Base-by-base conservation (phyloP, 78 protist species). In the slime mould (Dictyostelium discoideum) region DNA sequence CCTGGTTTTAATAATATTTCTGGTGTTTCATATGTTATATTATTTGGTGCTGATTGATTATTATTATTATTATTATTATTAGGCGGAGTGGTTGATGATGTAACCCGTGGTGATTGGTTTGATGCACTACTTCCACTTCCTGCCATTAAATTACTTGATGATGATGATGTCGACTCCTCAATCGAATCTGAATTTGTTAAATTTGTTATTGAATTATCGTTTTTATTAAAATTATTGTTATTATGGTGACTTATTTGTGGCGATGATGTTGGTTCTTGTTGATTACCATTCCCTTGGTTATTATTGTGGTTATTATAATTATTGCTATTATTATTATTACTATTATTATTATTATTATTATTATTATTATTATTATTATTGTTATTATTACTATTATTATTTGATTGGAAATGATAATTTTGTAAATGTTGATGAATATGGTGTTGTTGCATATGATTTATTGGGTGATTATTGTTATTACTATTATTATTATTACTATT, bases 1-100 rank as follows among this genome's bases (percentile, higher is more conserved):
- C 95, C 95, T 72, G 95, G 95, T 50, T 39, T 39, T 39, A 63
- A 82, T 40, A 90, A 69, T 18, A 80, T 82, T 18, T 90, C 95
- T 0, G 95, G 95, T 42, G 84, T 82, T 54, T 80, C 86, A 80
- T 42, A 67, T 60, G 93, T 54, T 32, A 76, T 9, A 10, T 63
- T 46, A 32, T 74, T 69, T 85, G 88, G 16, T 18, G 82, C 1
- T 57, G 87, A 46, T 4, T 16, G 44, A 22, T 13, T 79, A 44
- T 40, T 80, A 9, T 37, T 37, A 24, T 79, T 79, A 22, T 42
- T 77, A 77, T 77, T 77, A 77, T 40, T 77, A 22, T 18, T 78
- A 11, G 46, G 22, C 44, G 57, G 57, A n/a, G 82, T 39, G 10
- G 10, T 76, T 76, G 82, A 76, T 78, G 84, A n/a, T 4, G 63